Percentiles rank a stretch among this genome's conserved stretches.
Evolutionary conservation across 345 rosid species (phyloP).

Genomic region (Aethionema arabicum): DNA sequence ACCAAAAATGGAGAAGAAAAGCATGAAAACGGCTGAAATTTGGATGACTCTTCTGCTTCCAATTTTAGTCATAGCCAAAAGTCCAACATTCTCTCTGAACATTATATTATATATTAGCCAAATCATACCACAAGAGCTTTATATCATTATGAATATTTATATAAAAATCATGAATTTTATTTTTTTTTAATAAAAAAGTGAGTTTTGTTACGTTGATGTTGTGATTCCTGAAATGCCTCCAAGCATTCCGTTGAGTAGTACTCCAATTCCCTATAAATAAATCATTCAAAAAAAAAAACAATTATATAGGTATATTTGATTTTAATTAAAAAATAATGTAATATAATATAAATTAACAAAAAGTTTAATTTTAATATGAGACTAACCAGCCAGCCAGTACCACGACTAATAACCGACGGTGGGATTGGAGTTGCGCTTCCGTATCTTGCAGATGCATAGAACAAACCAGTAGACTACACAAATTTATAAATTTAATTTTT

Average conservation of each 20-base stretch:
- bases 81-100: constrained; percentile 70
- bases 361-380: neutral
- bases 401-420: constrained; percentile 65
- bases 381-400: constrained; percentile 66
- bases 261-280: constrained; percentile 60
- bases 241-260: constrained; percentile 51
- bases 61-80: constrained; percentile 66
- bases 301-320: too few species aligned
- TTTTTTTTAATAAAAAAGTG: neutral
- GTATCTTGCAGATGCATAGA: constrained; percentile 61
- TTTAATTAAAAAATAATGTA: neutral
- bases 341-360: neutral
- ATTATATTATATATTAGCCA: constrained; percentile 2
- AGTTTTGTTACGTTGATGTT: constrained; percentile 58
- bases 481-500: neutral
- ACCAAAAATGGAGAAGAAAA: constrained; percentile 74
- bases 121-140: neutral
- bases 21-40: constrained; percentile 71
- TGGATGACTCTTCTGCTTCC: constrained; percentile 81
- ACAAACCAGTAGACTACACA: constrained; percentile 62
- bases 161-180: neutral
- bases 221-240: constrained; percentile 59
- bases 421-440: constrained; percentile 77
- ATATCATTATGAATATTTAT: neutral
- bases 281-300: neutral